These are phyloP conservation scores for Puccinia hordei DNA, from an alignment of 1,284 basidiomycete genomes.

Conservation along the genomic window DNA sequence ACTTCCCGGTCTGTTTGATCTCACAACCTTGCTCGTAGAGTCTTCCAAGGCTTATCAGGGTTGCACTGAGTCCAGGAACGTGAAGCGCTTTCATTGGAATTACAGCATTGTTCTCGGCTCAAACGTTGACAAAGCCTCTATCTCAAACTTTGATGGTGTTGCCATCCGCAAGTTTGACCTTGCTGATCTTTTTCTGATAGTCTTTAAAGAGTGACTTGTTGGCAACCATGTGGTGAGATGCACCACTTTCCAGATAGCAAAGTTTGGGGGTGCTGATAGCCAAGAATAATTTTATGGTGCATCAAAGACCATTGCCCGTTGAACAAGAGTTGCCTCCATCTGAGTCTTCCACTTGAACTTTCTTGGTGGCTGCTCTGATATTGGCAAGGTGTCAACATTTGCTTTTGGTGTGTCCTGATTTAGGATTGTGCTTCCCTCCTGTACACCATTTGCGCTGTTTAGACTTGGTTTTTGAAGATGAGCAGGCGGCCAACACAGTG, in stretches of 20 bases:
- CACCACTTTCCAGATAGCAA: too few relatives aligned
- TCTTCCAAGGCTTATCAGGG: constrained; percentile 19
- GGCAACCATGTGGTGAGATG: constrained; percentile 1
- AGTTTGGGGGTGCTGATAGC: not conserved
- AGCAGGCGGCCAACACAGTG: not conserved
- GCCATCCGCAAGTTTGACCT: not conserved
- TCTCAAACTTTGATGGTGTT: not conserved
- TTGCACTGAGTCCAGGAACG: not conserved
- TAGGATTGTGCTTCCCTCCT: not conserved
- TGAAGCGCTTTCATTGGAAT: not conserved
- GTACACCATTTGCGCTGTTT: not conserved
- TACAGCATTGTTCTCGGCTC: not conserved
- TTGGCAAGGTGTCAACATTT: not conserved
- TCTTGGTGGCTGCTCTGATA: too few relatives aligned
- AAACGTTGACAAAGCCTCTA: not conserved
- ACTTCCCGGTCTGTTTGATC: not conserved
- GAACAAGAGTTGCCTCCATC: too few relatives aligned
- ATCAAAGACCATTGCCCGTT: not conserved
- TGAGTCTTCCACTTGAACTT: not conserved
- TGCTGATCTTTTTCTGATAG: not conserved
- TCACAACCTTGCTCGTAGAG: not conserved
- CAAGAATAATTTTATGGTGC: not conserved
- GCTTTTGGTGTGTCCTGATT: not conserved
- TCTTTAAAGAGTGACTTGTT: not conserved
- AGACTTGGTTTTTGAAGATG: not conserved